These are phyloP conservation scores for Wickerhamomyces pijperi DNA, from an alignment of 805 yeast species.

Conservation along the genomic window DNA sequence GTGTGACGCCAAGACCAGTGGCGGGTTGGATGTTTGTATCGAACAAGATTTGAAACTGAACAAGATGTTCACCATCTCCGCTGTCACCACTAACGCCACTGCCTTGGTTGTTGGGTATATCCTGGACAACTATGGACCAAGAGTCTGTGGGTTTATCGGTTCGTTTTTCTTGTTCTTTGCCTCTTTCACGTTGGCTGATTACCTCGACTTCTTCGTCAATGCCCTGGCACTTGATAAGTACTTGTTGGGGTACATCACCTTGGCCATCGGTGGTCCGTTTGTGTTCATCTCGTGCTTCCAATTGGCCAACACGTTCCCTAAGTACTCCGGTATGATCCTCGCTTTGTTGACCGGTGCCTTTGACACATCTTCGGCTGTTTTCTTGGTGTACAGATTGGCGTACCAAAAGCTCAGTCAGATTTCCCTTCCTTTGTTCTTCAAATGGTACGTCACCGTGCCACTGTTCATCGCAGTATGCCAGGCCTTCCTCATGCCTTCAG, in stretches of 20 bases:
- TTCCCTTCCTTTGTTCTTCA: constrained; percentile 50
- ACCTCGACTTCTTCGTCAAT: constrained; percentile 13
- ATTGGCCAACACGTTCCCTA: constrained; percentile 78
- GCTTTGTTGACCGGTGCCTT: constrained; percentile 90
- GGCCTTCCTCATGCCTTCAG: constrained; percentile 66
- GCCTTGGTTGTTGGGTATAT: constrained; percentile 77
- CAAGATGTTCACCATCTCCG: constrained; percentile 74
- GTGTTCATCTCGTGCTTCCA: constrained; percentile 87
- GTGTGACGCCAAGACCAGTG: constrained; percentile 29
- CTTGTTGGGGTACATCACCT: constrained; percentile 56
- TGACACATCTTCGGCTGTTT: constrained; percentile 85
- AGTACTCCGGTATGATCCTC: constrained; percentile 66
- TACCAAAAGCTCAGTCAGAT: constrained; percentile 34
- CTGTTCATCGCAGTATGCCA: constrained; percentile 67
- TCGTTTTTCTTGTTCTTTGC: constrained; percentile 48
- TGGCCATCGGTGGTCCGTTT: constrained; percentile 92
- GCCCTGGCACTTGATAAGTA: constrained; percentile 43
- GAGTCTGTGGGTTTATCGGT: constrained; percentile 69
- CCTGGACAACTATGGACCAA: constrained; percentile 73
- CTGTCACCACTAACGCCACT: constrained; percentile 74
- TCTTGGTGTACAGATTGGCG: constrained; percentile 56
- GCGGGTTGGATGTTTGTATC: constrained; percentile 31
- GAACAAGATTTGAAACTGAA: constrained; percentile 80
- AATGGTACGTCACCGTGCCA: constrained; percentile 62
- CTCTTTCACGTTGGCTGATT: constrained; percentile 21